Conservation (phyloP, 2,329 filamentous ascomycete genomes). For the Fusarium musae region DNA sequence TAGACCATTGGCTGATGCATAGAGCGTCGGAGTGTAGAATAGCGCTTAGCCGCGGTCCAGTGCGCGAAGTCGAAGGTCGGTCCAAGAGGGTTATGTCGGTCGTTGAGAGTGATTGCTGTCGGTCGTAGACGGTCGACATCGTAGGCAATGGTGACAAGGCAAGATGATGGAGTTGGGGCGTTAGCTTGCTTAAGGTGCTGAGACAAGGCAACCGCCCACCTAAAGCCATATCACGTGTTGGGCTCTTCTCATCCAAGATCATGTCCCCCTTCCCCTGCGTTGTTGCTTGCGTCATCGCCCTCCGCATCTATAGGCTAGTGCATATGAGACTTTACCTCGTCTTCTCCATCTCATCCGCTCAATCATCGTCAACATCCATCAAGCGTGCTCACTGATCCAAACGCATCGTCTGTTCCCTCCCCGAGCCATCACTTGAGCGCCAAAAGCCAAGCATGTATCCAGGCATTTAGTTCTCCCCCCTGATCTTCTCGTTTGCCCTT, state of each 20-base stretch:
- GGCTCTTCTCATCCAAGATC: not conserved
- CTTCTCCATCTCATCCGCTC: not conserved
- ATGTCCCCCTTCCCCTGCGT: not conserved
- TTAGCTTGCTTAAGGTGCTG: not conserved
- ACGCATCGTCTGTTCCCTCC: not conserved
- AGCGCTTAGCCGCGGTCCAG: not conserved
- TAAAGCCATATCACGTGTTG: not conserved
- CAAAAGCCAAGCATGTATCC: not conserved
- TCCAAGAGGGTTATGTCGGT: not conserved
- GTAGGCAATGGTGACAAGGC: not conserved
- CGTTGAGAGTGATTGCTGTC: not conserved
- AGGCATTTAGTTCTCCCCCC: not conserved
- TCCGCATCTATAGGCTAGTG: accelerated
- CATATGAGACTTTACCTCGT: accelerated
- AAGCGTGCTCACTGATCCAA: not conserved
- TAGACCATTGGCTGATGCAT: not conserved
- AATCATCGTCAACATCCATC: not conserved
- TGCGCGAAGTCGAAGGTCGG: not conserved
- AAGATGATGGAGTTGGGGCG: not conserved
- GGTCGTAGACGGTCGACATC: not conserved
- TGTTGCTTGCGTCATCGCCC: not conserved
- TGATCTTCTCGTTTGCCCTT: not conserved
- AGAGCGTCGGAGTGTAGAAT: not conserved
- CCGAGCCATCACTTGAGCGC: not conserved
- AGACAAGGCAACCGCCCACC: not conserved